Conservation (phyloP, 2,329 filamentous ascomycete species). For the Hansfordia pulvinata region DNA sequence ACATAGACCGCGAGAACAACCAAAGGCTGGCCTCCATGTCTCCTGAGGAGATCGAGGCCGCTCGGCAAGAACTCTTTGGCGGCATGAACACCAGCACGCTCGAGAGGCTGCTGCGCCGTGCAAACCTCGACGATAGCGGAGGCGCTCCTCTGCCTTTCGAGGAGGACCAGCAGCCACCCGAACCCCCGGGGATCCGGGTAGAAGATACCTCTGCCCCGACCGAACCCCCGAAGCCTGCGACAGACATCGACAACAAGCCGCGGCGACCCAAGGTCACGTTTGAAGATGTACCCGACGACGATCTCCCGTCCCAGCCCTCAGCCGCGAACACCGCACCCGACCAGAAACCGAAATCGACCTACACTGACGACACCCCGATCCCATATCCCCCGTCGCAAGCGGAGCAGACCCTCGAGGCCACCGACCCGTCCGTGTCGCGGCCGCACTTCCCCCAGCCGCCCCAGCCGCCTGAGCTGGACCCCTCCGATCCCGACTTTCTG, state of each 20-base stretch:
- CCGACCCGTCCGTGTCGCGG: constrained; percentile 18
- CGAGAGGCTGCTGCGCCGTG: constrained; percentile 60
- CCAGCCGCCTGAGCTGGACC: constrained; percentile 61
- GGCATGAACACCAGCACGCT: constrained; percentile 63
- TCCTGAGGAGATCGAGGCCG: constrained; percentile 64
- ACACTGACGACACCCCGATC: background rate
- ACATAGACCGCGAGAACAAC: constrained; percentile 75
- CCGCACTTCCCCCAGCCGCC: constrained; percentile 49
- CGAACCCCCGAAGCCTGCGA: constrained; percentile 2
- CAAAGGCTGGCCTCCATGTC: constrained; percentile 67
- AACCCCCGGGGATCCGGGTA: constrained; percentile 9
- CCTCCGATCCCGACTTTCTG: constrained; percentile 71
- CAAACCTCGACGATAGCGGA: constrained; percentile 58
- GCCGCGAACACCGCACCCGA: background rate
- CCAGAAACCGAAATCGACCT: constrained; percentile 3
- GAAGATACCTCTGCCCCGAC: constrained; percentile 9
- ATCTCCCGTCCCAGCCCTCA: constrained; percentile 2
- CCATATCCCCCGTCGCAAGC: constrained; percentile 1
- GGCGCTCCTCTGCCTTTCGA: constrained; percentile 31
- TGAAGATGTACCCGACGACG: constrained; percentile 2
- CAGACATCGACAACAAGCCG: too few species aligned
- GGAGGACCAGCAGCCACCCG: constrained; percentile 6
- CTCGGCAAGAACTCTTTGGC: constrained; percentile 68
- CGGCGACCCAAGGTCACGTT: too few species aligned
- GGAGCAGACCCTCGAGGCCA: constrained; percentile 14